A percentile compares a stretch with the other conserved stretches of the same genome.
phyloP scores from a whole-genome alignment of 1,139 yeast genomes.

The Sugiyamaella paludigena region DNA sequence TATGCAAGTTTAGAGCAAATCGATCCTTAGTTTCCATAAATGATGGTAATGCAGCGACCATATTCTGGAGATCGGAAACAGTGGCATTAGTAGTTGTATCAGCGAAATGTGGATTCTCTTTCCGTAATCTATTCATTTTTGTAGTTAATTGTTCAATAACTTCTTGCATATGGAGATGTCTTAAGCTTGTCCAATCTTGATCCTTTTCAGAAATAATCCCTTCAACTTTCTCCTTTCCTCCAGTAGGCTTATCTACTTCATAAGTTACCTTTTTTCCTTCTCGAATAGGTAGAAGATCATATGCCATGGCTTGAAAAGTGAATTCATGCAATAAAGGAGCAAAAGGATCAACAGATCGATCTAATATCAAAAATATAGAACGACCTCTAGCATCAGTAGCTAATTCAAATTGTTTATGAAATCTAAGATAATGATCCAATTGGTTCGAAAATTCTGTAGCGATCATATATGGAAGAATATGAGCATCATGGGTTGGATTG shows the following conservation, averaged over 20 bases:
- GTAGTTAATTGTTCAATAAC: slow-evolving; percentile 63
- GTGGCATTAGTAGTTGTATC: slow-evolving; percentile 33
- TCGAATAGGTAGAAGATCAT: slow-evolving; percentile 59
- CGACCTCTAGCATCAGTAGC: slow-evolving; percentile 51
- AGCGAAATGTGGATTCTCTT: slow-evolving; percentile 60
- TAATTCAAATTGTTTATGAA: slow-evolving; percentile 57
- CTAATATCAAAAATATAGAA: slow-evolving; percentile 71
- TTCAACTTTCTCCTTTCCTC: slow-evolving; percentile 42
- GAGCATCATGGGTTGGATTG: slow-evolving; percentile 40
- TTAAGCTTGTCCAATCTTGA: slow-evolving; percentile 67
- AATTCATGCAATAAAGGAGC: slow-evolving; percentile 90
- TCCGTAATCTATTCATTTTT: slow-evolving; percentile 63
- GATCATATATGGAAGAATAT: slow-evolving; percentile 65
- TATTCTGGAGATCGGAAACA: slow-evolving; percentile 41
- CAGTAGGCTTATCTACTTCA: slow-evolving; percentile 56
- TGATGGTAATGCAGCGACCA: slow-evolving; percentile 44
- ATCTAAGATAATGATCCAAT: slow-evolving; percentile 72
- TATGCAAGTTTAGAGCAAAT: slow-evolving; percentile 39
- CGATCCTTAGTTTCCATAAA: slow-evolving; percentile 40
- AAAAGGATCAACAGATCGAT: slow-evolving; percentile 76
- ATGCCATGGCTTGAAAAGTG: slow-evolving; percentile 91
- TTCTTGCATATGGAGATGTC: slow-evolving; percentile 76
- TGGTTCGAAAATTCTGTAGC: slow-evolving; percentile 71
- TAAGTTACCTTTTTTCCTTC: slow-evolving; percentile 54
- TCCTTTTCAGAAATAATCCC: slow-evolving; percentile 62